Conservation (phyloP, 106 monocot genomes). For the Dactylorhiza incarnata region DNA sequence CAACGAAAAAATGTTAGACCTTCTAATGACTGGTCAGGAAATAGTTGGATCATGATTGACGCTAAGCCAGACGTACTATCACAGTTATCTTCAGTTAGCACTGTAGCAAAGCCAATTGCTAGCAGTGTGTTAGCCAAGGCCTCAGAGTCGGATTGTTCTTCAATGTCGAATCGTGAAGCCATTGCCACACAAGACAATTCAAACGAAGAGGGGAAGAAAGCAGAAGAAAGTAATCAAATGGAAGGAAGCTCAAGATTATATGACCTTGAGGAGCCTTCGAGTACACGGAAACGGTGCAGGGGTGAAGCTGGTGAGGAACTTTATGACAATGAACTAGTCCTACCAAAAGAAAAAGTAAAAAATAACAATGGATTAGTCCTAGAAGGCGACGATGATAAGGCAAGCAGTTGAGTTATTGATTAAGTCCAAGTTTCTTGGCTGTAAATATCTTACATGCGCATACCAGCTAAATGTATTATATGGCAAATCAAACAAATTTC, state of each 20-base stretch:
- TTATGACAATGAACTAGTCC: neutral
- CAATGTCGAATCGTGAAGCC: constrained; percentile 4
- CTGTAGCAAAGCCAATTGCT: constrained; percentile 27
- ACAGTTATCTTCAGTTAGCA: constrained; percentile 21
- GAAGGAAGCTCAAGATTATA: neutral
- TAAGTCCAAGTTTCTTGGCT: neutral
- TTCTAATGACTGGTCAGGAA: constrained; percentile 69
- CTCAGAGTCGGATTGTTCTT: constrained; percentile 23
- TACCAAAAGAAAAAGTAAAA: neutral
- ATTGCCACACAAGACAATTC: constrained; percentile 6
- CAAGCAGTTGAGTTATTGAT: neutral
- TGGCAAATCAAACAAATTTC: neutral
- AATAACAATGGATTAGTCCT: too few relatives aligned
- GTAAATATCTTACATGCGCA: constrained; percentile 2
- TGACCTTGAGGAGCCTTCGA: neutral
- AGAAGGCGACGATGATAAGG: constrained; percentile 4
- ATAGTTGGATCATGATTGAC: constrained; percentile 58
- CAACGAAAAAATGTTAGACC: constrained; percentile 40
- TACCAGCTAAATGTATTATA: constrained; percentile 3
- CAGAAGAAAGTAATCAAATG: constrained; percentile 3
- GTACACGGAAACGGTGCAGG: constrained; percentile 10
- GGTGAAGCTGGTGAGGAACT: constrained; percentile 7
- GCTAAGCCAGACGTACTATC: constrained; percentile 50
- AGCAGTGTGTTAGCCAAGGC: constrained; percentile 16
- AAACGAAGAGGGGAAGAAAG: constrained; percentile 8